Evolutionary conservation across 2,329 filamentous ascomycete genomes (phyloP), one percentile per base, ranked within the genome.

Genomic region (Sporothrix protearum): DNA sequence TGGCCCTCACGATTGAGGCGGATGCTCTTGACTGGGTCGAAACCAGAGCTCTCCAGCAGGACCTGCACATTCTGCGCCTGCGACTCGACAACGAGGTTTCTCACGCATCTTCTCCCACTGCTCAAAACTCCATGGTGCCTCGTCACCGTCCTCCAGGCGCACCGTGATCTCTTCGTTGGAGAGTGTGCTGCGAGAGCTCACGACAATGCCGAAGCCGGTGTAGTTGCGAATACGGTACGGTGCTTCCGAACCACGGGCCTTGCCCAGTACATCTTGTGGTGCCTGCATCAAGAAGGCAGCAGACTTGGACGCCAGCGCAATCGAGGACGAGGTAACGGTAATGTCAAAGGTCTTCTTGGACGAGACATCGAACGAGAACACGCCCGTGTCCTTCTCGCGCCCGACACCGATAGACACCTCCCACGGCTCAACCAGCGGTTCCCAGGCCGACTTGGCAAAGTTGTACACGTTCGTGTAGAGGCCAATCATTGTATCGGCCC

Each of bases 361-460:
- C 57, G 91, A 91, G 1, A 97, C 83, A 71, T 98, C 94, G 22
- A 99, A 85, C 0, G 93, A 92, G 73, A 97, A 83, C 68, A 92
- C 85, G 49, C 95, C 92, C 0, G 91, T 92, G 55, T 88, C 86
- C 33, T 89, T 85, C 72, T 96, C 90, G 76, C 91, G 94, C 0
- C 92, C 89, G 79, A 98, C 88, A 74, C 96, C 93, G 75, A 99
- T 89, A 1, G 94, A 94, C n/a, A 98, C 85, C 75, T 95, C 90
- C 96, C 96, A 99, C 8, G 96, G 96, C 79, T 99, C 96, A 33
- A 99, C 89, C 45, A 99, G 82, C 2, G 96, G 96, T 80, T 99
- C 96, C 96, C 96, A 99, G 3, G 94, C 93, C 0, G 96, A 99
- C 80, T 99, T 99, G 16, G 96, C 96, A 81, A 99, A 99, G 81